Evolutionary conservation across 129 eudicot species (phyloP).

Genomic region (Centrapalus pauciflorus): DNA sequence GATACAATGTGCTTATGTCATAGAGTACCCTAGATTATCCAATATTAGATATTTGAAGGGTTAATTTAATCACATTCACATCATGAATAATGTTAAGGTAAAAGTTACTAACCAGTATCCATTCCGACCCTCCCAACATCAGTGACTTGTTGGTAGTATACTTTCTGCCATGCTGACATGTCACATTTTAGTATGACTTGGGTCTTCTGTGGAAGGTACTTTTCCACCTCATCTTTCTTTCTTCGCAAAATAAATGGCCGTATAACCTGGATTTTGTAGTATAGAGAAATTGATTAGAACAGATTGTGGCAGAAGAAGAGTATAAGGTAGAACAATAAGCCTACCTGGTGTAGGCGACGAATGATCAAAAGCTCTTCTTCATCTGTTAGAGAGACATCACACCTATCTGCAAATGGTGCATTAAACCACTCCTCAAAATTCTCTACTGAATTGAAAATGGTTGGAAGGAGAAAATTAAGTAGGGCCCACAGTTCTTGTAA

Average conservation of each 20-base stretch:
- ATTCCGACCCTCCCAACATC: slow-evolving; percentile 93
- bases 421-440: slow-evolving; percentile 98
- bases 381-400: slow-evolving; percentile 68
- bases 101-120: slow-evolving; percentile 58
- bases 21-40: too few relatives aligned
- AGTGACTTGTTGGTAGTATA: slow-evolving; percentile 89
- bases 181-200: slow-evolving; percentile 96
- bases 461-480: slow-evolving; percentile 95
- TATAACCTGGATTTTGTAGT: slow-evolving; percentile 52
- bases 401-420: slow-evolving; percentile 77
- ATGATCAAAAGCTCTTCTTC: slow-evolving; percentile 76
- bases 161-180: slow-evolving; percentile 97
- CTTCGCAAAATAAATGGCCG: slow-evolving; percentile 93
- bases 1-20: too few relatives aligned
- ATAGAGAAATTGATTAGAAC: background rate
- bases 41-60: too few relatives aligned
- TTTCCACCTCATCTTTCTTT: slow-evolving; percentile 98
- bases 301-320: background rate
- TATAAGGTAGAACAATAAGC: background rate
- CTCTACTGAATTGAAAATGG: slow-evolving; percentile 83
- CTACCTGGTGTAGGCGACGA: slow-evolving; percentile 83
- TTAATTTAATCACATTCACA: too few relatives aligned
- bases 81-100: background rate
- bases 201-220: slow-evolving; percentile 81
- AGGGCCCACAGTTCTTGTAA: slow-evolving; percentile 96